These are phyloP conservation scores for Massariosphaeria phaeospora DNA, from an alignment of 495 filamentous ascomycete species.

Conservation along the genomic window DNA sequence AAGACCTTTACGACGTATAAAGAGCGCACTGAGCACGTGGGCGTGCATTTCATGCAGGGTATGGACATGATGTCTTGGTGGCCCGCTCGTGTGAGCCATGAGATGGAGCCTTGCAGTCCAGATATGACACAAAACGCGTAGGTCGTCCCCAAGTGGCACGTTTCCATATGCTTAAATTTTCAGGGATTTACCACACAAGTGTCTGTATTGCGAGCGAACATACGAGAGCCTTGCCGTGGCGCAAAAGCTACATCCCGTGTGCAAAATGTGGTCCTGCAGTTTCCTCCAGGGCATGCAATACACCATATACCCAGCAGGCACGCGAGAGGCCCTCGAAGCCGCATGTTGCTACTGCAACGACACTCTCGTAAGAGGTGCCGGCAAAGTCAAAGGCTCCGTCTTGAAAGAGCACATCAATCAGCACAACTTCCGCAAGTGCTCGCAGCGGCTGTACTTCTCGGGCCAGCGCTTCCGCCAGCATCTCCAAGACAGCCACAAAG, in stretches of 20 bases:
- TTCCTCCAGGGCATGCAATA: conserved; percentile 29
- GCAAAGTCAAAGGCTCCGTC: conserved; percentile 20
- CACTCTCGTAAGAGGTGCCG: conserved; percentile 14
- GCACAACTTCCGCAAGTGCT: conserved; percentile 26
- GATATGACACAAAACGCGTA: conserved; percentile 7
- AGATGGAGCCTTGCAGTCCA: background rate
- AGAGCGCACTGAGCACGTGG: conserved; percentile 21
- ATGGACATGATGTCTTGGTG: conserved; percentile 31
- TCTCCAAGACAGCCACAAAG: conserved; percentile 26
- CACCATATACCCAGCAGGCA: conserved; percentile 19
- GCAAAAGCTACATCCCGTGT: conserved; percentile 19
- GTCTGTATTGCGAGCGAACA: conserved; percentile 20
- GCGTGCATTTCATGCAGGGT: conserved; percentile 16
- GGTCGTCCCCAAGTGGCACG: background rate
- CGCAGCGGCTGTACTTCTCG: conserved; percentile 26
- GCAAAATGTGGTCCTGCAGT: conserved; percentile 29
- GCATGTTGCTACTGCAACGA: conserved; percentile 29
- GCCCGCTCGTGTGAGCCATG: conserved; percentile 13
- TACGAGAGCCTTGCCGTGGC: conserved; percentile 17
- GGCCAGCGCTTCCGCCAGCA: conserved; percentile 26
- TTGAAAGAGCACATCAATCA: conserved; percentile 24
- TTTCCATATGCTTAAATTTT: background rate
- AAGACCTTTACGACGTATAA: conserved; percentile 9
- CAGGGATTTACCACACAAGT: conserved; percentile 19
- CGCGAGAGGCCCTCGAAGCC: conserved; percentile 11